Conservation (phyloP, 441 rosid genomes). For the Populus hybrid region DNA sequence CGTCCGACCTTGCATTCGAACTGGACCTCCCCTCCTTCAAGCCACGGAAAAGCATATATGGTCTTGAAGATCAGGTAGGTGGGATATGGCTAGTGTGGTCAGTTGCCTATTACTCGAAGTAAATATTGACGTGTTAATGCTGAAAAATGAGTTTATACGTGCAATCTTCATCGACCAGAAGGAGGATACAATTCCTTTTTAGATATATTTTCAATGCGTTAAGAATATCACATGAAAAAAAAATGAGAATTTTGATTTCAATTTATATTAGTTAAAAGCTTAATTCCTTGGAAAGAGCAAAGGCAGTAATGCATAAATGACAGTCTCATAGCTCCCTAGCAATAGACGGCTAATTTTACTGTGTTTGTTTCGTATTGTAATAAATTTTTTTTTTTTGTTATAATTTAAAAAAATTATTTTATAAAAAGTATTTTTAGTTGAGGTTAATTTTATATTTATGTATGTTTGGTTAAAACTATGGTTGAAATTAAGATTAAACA, state of each 20-base stretch:
- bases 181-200: neutral
- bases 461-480: too few species aligned
- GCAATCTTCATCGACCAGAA: too few species aligned
- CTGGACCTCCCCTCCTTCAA: too few species aligned
- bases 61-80: neutral
- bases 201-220: neutral
- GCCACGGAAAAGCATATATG: neutral
- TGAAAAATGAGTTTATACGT: neutral
- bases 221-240: neutral
- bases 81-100: neutral
- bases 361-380: too few species aligned
- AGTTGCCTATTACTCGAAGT: neutral
- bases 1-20: neutral
- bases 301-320: neutral
- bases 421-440: too few species aligned
- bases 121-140: neutral
- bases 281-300: neutral
- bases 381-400: too few species aligned
- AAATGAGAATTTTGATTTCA: neutral
- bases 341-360: too few species aligned
- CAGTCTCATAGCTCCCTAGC: neutral
- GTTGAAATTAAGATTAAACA: too few species aligned
- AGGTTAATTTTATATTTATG: too few species aligned
- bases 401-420: too few species aligned
- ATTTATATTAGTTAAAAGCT: neutral